Conservation (phyloP, 1,139 yeast species). For the Hyphopichia pseudoburtonii region DNA sequence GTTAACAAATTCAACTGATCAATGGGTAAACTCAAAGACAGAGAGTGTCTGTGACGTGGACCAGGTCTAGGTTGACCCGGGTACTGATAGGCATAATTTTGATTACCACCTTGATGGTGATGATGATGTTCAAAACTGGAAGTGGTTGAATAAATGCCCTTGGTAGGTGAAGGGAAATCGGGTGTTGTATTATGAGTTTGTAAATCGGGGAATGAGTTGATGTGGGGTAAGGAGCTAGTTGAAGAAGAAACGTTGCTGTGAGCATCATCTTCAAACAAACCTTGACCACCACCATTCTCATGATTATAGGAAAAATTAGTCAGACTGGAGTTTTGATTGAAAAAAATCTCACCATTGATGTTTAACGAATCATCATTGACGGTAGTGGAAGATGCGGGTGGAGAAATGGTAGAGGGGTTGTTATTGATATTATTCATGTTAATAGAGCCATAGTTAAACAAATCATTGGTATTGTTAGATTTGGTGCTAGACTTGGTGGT, state of each 20-base stretch:
- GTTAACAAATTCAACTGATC: slow-evolving; percentile 33
- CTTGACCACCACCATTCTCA: background rate
- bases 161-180: slow-evolving; percentile 6
- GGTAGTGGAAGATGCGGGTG: slow-evolving; percentile 3
- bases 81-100: slow-evolving; percentile 1
- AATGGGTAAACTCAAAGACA: slow-evolving; percentile 18
- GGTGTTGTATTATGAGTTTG: slow-evolving; percentile 7
- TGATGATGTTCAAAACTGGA: slow-evolving; percentile 2
- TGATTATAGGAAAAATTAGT: background rate
- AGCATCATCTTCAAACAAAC: slow-evolving; percentile 63
- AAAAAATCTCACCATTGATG: slow-evolving; percentile 23
- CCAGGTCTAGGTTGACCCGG: slow-evolving; percentile 5
- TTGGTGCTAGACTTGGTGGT: too few relatives aligned
- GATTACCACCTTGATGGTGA: background rate
- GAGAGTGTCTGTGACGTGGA: slow-evolving; percentile 4
- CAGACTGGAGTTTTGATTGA: slow-evolving; percentile 10
- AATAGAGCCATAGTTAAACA: too few relatives aligned
- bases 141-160: slow-evolving; percentile 4
- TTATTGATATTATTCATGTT: background rate
- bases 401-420: background rate
- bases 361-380: slow-evolving; percentile 16
- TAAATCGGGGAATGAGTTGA: slow-evolving; percentile 3
- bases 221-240: slow-evolving; percentile 1
- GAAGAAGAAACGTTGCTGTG: background rate
- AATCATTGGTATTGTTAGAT: too few relatives aligned